A percentile compares a stretch with the other conserved stretches of the same genome.
Conservation (phyloP, 2,329 filamentous ascomycete species). For the Penicillium sp. region DNA sequence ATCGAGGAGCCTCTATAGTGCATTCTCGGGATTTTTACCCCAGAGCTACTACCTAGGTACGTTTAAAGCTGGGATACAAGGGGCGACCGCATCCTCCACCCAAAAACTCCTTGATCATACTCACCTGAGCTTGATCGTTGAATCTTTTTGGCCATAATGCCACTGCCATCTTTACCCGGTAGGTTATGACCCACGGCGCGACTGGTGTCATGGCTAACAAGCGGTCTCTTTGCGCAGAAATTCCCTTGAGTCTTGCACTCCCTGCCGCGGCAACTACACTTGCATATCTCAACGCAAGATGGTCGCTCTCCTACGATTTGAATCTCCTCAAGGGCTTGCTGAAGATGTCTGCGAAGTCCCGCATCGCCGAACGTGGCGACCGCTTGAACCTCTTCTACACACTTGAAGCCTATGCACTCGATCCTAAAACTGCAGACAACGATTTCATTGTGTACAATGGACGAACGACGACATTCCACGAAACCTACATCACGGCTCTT, state of each 20-base stretch:
- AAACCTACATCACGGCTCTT: constrained; percentile 62
- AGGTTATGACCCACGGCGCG: background rate
- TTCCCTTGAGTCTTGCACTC: constrained; percentile 40
- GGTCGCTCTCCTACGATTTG: constrained; percentile 58
- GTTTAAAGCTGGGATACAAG: background rate
- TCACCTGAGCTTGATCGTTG: background rate
- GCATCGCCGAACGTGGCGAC: constrained; percentile 48
- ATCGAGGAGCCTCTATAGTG: background rate
- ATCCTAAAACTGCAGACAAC: constrained; percentile 43
- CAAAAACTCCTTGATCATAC: background rate
- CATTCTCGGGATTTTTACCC: background rate
- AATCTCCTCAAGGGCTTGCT: constrained; percentile 50
- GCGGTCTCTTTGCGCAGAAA: constrained; percentile 16
- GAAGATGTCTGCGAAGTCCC: constrained; percentile 39
- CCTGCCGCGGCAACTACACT: constrained; percentile 58
- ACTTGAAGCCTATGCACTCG: constrained; percentile 59
- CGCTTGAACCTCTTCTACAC: constrained; percentile 64
- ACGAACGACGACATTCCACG: constrained; percentile 61
- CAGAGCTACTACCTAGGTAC: background rate
- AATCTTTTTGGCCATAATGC: background rate
- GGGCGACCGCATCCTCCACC: background rate
- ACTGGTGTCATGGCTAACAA: constrained; percentile 2
- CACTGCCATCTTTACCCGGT: constrained; percentile 1
- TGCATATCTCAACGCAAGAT: constrained; percentile 71
- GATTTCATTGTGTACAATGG: constrained; percentile 62